phyloP scores from a whole-genome alignment of 2,329 filamentous ascomycete genomes.

The Biscogniauxia mediterranea region DNA sequence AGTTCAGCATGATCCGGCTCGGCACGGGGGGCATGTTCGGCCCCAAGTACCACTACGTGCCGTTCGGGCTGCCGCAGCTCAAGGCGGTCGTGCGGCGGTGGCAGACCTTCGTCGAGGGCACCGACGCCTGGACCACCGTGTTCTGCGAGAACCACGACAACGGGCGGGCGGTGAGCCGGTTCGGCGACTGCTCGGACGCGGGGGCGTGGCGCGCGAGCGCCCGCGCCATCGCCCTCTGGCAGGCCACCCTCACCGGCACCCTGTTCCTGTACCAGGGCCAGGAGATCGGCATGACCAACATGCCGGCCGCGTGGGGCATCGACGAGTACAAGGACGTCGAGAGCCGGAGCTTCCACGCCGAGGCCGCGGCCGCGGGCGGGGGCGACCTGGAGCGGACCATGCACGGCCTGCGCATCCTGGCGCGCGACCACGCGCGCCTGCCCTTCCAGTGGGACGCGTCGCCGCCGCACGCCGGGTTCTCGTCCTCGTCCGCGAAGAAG shows the following conservation, averaged over 20 bases:
- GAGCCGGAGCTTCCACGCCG: slow-evolving; percentile 49
- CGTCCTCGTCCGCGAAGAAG: slow-evolving; percentile 34
- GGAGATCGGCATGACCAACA: slow-evolving; percentile 61
- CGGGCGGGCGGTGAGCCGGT: slow-evolving; percentile 55
- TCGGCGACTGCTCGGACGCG: slow-evolving; percentile 42
- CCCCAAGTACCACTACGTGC: slow-evolving; percentile 49
- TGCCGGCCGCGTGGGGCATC: slow-evolving; percentile 48
- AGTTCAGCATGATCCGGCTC: slow-evolving; percentile 56
- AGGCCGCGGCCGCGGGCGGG: slow-evolving; percentile 37
- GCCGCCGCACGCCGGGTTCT: slow-evolving; percentile 59
- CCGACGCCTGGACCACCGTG: slow-evolving; percentile 52
- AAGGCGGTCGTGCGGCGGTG: neutral
- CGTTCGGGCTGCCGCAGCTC: slow-evolving; percentile 37
- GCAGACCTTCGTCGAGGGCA: neutral
- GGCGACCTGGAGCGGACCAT: slow-evolving; percentile 45
- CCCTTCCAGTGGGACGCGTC: slow-evolving; percentile 64
- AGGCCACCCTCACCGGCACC: slow-evolving; percentile 50
- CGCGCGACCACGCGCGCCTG: slow-evolving; percentile 61
- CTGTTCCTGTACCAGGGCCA: slow-evolving; percentile 60
- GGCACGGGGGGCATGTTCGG: slow-evolving; percentile 47
- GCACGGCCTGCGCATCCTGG: slow-evolving; percentile 54
- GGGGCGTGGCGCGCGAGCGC: slow-evolving; percentile 40
- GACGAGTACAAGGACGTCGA: slow-evolving; percentile 56
- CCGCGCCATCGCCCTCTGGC: slow-evolving; percentile 53
- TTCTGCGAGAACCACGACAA: slow-evolving; percentile 67